Evolutionary conservation across 257 asterid genomes (phyloP).

Genomic region (Cinchona pubescens): DNA sequence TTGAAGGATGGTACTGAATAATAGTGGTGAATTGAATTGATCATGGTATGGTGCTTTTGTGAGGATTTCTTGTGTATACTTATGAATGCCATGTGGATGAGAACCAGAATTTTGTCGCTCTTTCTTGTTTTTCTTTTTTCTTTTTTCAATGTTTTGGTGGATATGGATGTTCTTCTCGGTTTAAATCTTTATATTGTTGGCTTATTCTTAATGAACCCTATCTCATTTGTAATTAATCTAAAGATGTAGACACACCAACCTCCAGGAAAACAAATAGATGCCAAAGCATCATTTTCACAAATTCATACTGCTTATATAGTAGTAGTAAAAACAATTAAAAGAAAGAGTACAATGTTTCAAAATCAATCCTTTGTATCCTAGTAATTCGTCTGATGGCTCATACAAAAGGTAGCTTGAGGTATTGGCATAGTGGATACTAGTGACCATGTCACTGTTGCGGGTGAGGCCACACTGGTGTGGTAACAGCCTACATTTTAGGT

Average conservation of each 20-base stretch:
- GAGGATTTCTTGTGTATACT: too few species aligned
- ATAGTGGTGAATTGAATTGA: neutral
- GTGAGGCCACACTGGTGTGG: neutral
- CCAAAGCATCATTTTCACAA: too few species aligned
- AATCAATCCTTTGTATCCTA: neutral
- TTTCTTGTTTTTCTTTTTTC: neutral
- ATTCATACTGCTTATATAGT: neutral
- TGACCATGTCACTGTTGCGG: neutral
- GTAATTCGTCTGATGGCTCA: neutral
- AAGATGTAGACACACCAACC: neutral
- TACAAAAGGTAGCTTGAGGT: neutral
- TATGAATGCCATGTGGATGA: too few species aligned
- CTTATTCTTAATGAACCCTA: neutral
- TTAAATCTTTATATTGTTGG: neutral
- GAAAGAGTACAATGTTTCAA: too few species aligned
- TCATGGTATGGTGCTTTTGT: slow-evolving; percentile 7
- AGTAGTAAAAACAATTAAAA: too few species aligned
- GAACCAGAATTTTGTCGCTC: neutral
- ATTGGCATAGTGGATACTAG: neutral
- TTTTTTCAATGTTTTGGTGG: neutral
- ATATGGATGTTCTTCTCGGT: neutral
- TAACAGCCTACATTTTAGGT: neutral
- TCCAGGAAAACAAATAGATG: too few species aligned
- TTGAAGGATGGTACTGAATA: too few species aligned
- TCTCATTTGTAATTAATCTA: neutral